A percentile compares a stretch with the other conserved stretches of the same genome.
These are phyloP conservation scores for Heliocybe sulcata DNA, from an alignment of 1,284 basidiomycete genomes.

Conservation along the genomic window DNA sequence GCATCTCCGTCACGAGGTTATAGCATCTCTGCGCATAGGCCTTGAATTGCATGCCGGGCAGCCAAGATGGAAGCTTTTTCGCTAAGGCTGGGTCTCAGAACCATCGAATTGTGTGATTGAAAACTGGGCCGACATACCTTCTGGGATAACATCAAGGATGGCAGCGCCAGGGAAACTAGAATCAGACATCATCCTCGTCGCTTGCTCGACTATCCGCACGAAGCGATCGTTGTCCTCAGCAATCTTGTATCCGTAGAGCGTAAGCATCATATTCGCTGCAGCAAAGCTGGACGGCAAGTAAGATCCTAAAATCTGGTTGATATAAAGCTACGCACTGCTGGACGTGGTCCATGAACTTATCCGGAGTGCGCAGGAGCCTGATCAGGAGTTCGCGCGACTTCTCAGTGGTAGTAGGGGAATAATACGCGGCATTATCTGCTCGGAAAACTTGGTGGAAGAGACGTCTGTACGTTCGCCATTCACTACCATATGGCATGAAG, in stretches of 20 bases:
- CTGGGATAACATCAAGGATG: background rate
- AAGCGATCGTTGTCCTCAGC: background rate
- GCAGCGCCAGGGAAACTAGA: background rate
- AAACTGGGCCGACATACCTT: background rate
- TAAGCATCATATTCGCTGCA: background rate
- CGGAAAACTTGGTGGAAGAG: slow-evolving; percentile 14
- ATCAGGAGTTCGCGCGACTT: background rate
- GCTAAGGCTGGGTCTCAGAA: background rate
- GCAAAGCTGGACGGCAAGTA: background rate
- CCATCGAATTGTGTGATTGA: background rate
- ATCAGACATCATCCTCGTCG: background rate
- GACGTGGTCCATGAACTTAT: background rate
- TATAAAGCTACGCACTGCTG: background rate
- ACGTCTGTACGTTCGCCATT: slow-evolving; percentile 14
- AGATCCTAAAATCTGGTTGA: background rate
- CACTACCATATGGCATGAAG: slow-evolving; percentile 13
- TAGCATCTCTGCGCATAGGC: background rate
- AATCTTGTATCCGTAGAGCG: background rate
- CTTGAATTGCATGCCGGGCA: slow-evolving; percentile 1
- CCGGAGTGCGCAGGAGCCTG: background rate
- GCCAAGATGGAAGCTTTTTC: background rate
- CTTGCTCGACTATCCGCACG: background rate
- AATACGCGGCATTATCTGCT: background rate
- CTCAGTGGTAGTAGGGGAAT: background rate
- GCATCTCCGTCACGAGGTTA: background rate